phyloP scores from a whole-genome alignment of 208 protist genomes.

The Leishmania turanica region DNA sequence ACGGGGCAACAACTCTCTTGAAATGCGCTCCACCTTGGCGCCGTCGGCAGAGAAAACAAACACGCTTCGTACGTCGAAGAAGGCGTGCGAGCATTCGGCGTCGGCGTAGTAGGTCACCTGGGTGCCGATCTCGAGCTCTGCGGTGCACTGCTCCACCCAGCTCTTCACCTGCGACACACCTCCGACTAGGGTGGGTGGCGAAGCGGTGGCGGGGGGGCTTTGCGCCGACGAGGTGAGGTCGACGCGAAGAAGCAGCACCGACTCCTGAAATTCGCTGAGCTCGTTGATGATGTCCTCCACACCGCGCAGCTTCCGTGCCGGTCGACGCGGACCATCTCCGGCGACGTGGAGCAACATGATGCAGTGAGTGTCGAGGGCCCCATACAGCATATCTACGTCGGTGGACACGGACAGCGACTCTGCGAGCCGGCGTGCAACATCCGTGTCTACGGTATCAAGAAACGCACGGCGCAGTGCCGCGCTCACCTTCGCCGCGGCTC shows the following conservation, averaged over 20 bases:
- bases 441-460: slow-evolving; percentile 34
- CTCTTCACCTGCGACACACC: slow-evolving; percentile 35
- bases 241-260: slow-evolving; percentile 33
- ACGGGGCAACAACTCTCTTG: slow-evolving; percentile 43
- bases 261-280: slow-evolving; percentile 54
- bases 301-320: slow-evolving; percentile 16
- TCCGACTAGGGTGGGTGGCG: slow-evolving; percentile 13
- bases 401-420: slow-evolving; percentile 38
- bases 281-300: slow-evolving; percentile 55
- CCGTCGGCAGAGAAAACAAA: slow-evolving; percentile 43
- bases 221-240: slow-evolving; percentile 17
- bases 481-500: slow-evolving; percentile 14
- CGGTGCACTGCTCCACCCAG: slow-evolving; percentile 12
- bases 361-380: slow-evolving; percentile 31
- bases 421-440: slow-evolving; percentile 22
- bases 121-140: slow-evolving; percentile 38
- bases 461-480: slow-evolving; percentile 17
- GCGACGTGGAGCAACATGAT: slow-evolving; percentile 32
- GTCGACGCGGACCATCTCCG: slow-evolving; percentile 19
- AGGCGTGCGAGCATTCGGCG: slow-evolving; percentile 15
- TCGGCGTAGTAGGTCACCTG: slow-evolving; percentile 54
- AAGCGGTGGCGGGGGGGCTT: neutral
- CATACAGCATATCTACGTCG: slow-evolving; percentile 30
- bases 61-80: slow-evolving; percentile 45
- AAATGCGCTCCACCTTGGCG: slow-evolving; percentile 33